Conservation (phyloP, 1,284 basidiomycete genomes). For the Ustilago nuda region DNA sequence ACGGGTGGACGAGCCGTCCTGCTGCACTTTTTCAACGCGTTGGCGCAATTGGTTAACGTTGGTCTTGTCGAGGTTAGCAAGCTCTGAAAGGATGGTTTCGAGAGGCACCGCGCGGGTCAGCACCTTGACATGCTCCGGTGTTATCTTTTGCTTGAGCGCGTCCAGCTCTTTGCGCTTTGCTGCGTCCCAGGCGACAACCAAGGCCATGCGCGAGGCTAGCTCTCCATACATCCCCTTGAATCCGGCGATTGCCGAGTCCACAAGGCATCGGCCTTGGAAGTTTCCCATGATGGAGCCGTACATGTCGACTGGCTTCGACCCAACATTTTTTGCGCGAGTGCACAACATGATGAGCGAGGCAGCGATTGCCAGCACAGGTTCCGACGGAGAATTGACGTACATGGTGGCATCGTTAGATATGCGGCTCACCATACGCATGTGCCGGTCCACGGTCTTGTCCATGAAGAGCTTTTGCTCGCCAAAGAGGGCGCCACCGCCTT, state of each 20-base stretch:
- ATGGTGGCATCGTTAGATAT: background rate
- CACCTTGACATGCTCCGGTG: background rate
- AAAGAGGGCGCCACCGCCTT: background rate
- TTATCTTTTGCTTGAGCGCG: background rate
- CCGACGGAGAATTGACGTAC: constrained; percentile 1
- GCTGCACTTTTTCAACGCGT: background rate
- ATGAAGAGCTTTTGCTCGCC: background rate
- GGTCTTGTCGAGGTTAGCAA: background rate
- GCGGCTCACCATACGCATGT: constrained; percentile 15
- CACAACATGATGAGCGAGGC: constrained; percentile 21
- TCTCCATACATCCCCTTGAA: constrained; percentile 19
- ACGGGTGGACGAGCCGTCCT: background rate
- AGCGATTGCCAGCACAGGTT: constrained; percentile 14
- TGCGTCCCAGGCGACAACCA: constrained; percentile 24
- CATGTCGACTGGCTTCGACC: background rate
- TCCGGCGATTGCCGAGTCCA: background rate
- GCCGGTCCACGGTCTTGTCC: constrained; percentile 1
- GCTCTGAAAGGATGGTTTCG: background rate
- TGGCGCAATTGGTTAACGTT: background rate
- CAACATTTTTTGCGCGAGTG: background rate
- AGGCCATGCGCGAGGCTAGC: constrained; percentile 9
- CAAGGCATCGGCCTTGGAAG: constrained; percentile 1
- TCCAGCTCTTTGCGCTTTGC: background rate
- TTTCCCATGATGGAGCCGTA: constrained; percentile 10
- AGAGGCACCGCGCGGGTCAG: background rate